Evolutionary conservation across 164 flowering plant genomes (phyloP), one percentile per base, ranked within the genome.

Genomic region (Nymphaea colorata): DNA sequence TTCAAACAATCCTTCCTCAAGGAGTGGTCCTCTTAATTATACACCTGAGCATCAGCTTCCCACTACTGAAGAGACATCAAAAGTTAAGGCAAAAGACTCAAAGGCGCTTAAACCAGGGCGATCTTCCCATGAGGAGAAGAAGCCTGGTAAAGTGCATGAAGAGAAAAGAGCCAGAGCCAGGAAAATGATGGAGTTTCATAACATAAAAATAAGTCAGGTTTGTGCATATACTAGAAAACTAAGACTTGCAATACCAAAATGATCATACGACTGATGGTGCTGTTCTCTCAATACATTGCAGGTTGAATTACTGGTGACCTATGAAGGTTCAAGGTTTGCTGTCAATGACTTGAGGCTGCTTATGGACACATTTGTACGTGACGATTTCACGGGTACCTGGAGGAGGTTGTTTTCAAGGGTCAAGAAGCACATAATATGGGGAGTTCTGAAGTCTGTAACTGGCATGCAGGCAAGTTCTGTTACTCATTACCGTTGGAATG

Each of bases 391-490:
- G 66, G 99, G 99, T 60, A 90, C 97, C 67, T 95, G 99, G 99
- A 85, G 91, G 68, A 86, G 91, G 76, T 74, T 95, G 43, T 92
- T 92, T 77, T 92, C 99, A 59, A 79, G 97, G 45, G 98, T 95
- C 25, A 95, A 92, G 82, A 95, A 95, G 78, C 99, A 95, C 69
- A 86, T 95, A 17, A 90, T 95, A 25, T 95, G 99, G 99, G 93
- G 99, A 43, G 98, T 92, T 64, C 78, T 95, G 42, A 95, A 95
- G 83, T 95, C 99, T 70, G 97, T 95, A 47, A 95, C 99, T 4
- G 99, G 99, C 70, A 95, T 95, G 99, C 99, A 95, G 97, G 99
- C 81, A 82, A 68, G 36, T 25, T 25, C 43, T 60, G 11, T 64
- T 66, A 41, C 41, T 51, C 57, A 8, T 15, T 51, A 15, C 15